Percentiles rank a stretch among this genome's conserved stretches.
phyloP scores from a whole-genome alignment of 176 grass and related monocot species.

The Ensete ventricosum region DNA sequence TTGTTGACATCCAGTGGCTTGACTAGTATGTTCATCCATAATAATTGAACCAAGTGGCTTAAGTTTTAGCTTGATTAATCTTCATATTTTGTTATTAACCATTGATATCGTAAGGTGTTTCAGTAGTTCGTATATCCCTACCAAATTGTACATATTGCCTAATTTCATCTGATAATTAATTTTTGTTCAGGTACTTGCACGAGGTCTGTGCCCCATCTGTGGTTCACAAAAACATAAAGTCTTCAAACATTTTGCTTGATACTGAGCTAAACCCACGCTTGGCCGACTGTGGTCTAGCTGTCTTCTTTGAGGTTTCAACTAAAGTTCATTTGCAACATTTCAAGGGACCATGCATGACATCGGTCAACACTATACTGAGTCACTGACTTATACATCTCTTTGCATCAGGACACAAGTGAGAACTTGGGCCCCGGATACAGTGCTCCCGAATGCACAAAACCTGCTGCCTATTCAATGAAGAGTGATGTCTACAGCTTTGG shows the following conservation, averaged over 20 bases:
- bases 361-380: constrained; percentile 1
- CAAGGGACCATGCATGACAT: background rate
- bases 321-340: constrained; percentile 2
- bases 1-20: background rate
- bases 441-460: constrained; percentile 52
- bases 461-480: constrained; percentile 56
- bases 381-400: background rate
- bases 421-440: constrained; percentile 67
- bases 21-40: background rate
- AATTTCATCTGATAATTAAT: background rate
- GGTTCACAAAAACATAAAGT: constrained; percentile 86
- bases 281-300: constrained; percentile 49
- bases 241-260: constrained; percentile 82
- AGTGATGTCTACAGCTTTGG: constrained; percentile 86
- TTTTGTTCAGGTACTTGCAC: constrained; percentile 68
- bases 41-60: background rate
- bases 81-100: background rate
- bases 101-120: background rate
- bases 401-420: constrained; percentile 53
- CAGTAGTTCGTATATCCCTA: background rate
- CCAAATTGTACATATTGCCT: background rate
- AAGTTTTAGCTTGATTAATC: background rate
- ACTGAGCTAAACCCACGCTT: constrained; percentile 68
- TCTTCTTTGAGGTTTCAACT: constrained; percentile 60
- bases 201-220: constrained; percentile 67